Evolutionary conservation across 257 asterid species (phyloP), one percentile per base, ranked within the genome.

Genomic region (Marsdenia floribunda): DNA sequence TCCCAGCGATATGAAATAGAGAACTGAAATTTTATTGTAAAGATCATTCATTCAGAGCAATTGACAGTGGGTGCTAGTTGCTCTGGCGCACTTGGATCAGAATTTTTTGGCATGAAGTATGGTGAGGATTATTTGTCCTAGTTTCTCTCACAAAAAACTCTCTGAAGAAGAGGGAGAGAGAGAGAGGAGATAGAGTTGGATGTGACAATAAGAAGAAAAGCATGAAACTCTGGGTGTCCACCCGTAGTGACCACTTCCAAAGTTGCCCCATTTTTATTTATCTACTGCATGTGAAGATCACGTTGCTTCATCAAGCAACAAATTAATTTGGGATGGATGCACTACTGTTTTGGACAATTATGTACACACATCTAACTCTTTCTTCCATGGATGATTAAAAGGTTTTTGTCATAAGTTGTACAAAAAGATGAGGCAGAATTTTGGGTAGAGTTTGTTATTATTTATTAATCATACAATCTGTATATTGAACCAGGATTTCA

Each of bases 261-360:
- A 6, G 22, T 52, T 61, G 15, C 40, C 61, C 14, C 49, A 44
- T 44, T 44, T 44, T 44, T 7, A 49, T 15, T 61, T 11, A 7
- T 15, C 37, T 2, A 57, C 6, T 58, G 75, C 79, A 76, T 76
- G 74, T 67, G 74, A 76, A 68, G 44, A 55, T 37, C 61, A 55
- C 74, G 8, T 16, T n/a, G 8, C 18, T 55, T 64, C 26, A 40
- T 64, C n/a, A 29, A 42, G 13, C 67, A 15, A 49, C 22, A 57
- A 12, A 3, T 22, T 53, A 26, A 40, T 58, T 61, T 16, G 53
- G 6, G 29, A 59, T 61, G 18, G 33, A 29, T 29, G 18, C 19
- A 53, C 19, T 37, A 49, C 64, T 47, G 38, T 63, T 74, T 74
- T 63, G 40, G 38, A 40, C 57, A 63, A 33, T 33, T 74, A 35